These are phyloP conservation scores for Lentinula detonsa DNA, from an alignment of 768 basidiomycete species.

Conservation along the genomic window DNA sequence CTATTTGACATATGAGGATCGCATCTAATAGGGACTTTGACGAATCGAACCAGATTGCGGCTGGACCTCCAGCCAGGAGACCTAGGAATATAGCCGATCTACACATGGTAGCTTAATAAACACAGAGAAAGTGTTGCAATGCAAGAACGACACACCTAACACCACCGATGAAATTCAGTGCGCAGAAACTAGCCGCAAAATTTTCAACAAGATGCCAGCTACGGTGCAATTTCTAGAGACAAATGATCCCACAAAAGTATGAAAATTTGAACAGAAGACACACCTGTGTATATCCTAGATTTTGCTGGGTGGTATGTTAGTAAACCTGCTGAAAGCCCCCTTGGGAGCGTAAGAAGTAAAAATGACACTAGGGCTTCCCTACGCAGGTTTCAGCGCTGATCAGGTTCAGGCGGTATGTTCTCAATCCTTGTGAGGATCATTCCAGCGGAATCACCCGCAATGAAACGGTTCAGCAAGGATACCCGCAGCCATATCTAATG, in stretches of 20 bases:
- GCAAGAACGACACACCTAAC: constrained; percentile 48
- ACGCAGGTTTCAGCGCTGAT: constrained; percentile 97
- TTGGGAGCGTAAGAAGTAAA: constrained; percentile 32
- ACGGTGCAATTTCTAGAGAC: constrained; percentile 72
- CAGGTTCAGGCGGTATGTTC: constrained; percentile 98
- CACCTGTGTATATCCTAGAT: constrained; percentile 79
- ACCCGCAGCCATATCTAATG: constrained; percentile 87
- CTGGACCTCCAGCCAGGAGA: constrained; percentile 79
- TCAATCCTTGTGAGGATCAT: constrained; percentile 60
- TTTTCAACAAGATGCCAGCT: constrained; percentile 80
- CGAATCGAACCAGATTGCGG: constrained; percentile 64
- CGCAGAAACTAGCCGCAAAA: constrained; percentile 83
- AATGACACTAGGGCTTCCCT: constrained; percentile 86
- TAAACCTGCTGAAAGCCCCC: constrained; percentile 26
- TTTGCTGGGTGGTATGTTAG: constrained; percentile 59
- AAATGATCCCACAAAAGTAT: constrained; percentile 6
- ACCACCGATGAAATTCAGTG: constrained; percentile 87
- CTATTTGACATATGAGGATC: constrained; percentile 29
- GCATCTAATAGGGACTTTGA: not conserved
- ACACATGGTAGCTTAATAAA: constrained; percentile 1
- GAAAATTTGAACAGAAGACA: constrained; percentile 13
- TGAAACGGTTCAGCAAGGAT: constrained; percentile 45
- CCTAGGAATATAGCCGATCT: constrained; percentile 80
- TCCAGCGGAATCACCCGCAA: constrained; percentile 8
- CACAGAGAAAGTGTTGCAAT: not conserved